phyloP scores from a whole-genome alignment of 2,329 filamentous ascomycete genomes.

The Lasiodiplodia theobromae region DNA sequence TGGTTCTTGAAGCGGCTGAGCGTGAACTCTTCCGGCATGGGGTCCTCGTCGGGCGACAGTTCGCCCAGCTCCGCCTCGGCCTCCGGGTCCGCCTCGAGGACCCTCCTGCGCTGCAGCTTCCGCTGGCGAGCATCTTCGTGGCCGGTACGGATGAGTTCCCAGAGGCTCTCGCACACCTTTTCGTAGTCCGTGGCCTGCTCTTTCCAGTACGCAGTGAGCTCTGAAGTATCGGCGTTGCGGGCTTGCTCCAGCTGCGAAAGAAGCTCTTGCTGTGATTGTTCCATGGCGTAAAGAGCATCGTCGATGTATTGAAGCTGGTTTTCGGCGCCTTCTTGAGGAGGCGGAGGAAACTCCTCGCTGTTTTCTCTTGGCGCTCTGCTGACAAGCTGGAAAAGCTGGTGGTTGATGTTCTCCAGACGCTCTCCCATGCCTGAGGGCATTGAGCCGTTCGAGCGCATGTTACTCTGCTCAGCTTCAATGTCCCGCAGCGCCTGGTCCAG shows the following conservation, averaged over 20 bases:
- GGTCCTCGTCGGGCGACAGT: conserved; percentile 67
- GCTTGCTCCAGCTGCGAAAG: conserved; percentile 13
- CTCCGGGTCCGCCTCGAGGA: conserved; percentile 60
- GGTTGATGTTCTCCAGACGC: conserved; percentile 62
- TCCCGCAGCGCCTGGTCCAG: conserved; percentile 70
- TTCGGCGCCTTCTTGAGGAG: conserved; percentile 66
- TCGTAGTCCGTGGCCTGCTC: conserved; percentile 37
- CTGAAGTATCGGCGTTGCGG: conserved; percentile 30
- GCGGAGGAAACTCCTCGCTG: conserved; percentile 50
- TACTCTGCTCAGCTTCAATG: conserved; percentile 65
- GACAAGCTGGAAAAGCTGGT: conserved; percentile 62
- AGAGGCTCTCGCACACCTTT: conserved; percentile 49
- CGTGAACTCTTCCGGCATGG: conserved; percentile 70
- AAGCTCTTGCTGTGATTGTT: conserved; percentile 32
- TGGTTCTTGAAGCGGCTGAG: conserved; percentile 78
- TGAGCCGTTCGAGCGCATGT: conserved; percentile 32
- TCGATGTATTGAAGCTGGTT: conserved; percentile 75
- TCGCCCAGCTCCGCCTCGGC: conserved; percentile 64
- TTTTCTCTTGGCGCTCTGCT: conserved; percentile 58
- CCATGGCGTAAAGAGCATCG: conserved; percentile 60
- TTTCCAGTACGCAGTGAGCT: conserved; percentile 24
- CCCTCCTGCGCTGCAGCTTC: conserved; percentile 43
- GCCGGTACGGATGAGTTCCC: conserved; percentile 58
- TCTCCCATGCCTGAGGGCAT: conserved; percentile 43
- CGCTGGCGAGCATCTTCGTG: conserved; percentile 51